Conservation (phyloP, 2,329 filamentous ascomycete species). For the Fulvia fulva region DNA sequence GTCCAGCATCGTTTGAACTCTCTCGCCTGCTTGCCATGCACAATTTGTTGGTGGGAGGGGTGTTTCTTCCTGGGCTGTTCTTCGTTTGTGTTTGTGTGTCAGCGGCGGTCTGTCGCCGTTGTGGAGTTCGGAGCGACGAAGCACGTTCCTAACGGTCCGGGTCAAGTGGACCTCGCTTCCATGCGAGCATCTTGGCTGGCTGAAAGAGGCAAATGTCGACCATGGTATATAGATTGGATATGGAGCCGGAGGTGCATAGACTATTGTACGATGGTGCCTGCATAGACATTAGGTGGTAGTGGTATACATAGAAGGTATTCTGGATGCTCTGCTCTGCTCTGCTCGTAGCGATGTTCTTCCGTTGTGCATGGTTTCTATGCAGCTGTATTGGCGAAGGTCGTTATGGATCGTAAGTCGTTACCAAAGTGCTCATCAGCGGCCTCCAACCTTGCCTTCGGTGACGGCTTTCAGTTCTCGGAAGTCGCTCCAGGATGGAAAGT, state of each 20-base stretch:
- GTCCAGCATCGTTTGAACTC: not conserved
- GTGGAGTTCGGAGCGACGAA: not conserved
- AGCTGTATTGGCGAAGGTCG: not conserved
- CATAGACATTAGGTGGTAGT: not conserved
- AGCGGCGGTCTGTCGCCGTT: not conserved
- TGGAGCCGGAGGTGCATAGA: not conserved
- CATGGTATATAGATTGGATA: not conserved
- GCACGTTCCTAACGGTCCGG: not conserved
- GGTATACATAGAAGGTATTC: not conserved
- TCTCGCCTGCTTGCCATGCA: not conserved
- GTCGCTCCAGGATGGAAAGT: conserved; percentile 38
- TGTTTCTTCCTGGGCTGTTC: not conserved
- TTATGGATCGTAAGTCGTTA: not conserved
- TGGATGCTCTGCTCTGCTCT: not conserved
- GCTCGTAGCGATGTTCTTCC: not conserved
- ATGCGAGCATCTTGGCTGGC: not conserved
- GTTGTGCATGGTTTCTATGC: not conserved
- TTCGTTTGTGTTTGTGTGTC: not conserved
- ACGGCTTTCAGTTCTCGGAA: conserved; percentile 23
- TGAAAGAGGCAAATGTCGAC: not conserved
- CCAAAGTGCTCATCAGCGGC: conserved; percentile 9
- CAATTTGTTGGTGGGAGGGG: not conserved
- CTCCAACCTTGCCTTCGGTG: conserved; percentile 22
- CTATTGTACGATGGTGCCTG: not conserved
- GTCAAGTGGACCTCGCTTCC: not conserved